phyloP scores from a whole-genome alignment of 2,329 filamentous ascomycete species.

The Epichloe typhina region DNA sequence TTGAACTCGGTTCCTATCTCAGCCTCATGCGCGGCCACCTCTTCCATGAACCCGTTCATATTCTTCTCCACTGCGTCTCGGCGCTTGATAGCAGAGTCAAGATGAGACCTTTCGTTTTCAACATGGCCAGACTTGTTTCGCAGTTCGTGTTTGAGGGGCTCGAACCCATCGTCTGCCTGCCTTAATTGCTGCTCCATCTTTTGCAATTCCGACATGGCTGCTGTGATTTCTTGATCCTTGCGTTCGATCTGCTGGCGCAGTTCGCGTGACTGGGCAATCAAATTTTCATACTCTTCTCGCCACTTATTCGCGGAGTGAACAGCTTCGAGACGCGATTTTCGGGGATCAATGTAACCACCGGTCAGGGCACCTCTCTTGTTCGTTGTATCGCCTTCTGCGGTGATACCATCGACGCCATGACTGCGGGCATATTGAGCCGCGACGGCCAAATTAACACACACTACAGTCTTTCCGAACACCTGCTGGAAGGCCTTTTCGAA shows the following conservation, averaged over 20 bases:
- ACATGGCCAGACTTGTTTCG: conserved; percentile 62
- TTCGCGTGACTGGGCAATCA: conserved; percentile 48
- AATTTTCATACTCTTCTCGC: conserved; percentile 59
- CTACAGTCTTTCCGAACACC: conserved; percentile 89
- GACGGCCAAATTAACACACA: conserved; percentile 79
- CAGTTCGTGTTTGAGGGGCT: conserved; percentile 65
- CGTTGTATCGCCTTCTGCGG: conserved; percentile 83
- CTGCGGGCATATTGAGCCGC: conserved; percentile 85
- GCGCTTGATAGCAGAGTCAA: conserved; percentile 53
- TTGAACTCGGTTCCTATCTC: conserved; percentile 84
- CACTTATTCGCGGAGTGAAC: conserved; percentile 63
- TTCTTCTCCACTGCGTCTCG: conserved; percentile 60
- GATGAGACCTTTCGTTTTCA: conserved; percentile 57
- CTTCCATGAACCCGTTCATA: conserved; percentile 63
- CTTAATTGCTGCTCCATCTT: conserved; percentile 68
- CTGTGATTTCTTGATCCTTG: conserved; percentile 81
- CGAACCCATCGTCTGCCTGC: conserved; percentile 71
- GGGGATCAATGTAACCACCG: conserved; percentile 82
- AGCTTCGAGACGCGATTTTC: conserved; percentile 75
- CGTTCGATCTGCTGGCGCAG: conserved; percentile 59
- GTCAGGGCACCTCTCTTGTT: conserved; percentile 94
- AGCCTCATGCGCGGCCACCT: conserved; percentile 61
- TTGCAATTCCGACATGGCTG: conserved; percentile 68
- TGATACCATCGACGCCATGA: conserved; percentile 86
- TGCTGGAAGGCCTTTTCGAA: conserved; percentile 85